Conservation (phyloP, 129 eudicot species). For the Chrysanthemum lavandulifolium region DNA sequence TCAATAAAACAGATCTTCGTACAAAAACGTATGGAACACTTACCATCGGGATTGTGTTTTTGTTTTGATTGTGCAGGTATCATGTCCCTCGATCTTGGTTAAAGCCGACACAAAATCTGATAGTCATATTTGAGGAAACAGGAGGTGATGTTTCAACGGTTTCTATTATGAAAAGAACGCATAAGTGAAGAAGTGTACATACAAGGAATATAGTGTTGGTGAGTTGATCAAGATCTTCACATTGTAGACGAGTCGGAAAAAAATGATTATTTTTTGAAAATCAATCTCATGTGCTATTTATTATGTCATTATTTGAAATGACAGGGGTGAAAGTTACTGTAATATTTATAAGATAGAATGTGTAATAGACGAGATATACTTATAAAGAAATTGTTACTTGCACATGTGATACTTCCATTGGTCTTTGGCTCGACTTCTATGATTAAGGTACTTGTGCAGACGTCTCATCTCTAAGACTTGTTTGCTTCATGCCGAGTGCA, state of each 20-base stretch:
- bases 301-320: constrained; percentile 11
- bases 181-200: constrained; percentile 28
- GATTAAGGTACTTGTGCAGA: not conserved
- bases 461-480: not conserved
- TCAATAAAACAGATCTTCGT: constrained; percentile 9
- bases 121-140: constrained; percentile 75
- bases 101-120: constrained; percentile 52
- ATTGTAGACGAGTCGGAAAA: not conserved
- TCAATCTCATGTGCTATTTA: constrained; percentile 1
- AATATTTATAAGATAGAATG: constrained; percentile 7
- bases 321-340: not conserved
- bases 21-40: not conserved
- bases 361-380: not conserved
- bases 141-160: constrained; percentile 73
- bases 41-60: not conserved
- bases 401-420: not conserved
- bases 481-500: not conserved
- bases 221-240: not conserved
- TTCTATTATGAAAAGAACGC: constrained; percentile 57
- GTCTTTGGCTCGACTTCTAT: not conserved
- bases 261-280: not conserved
- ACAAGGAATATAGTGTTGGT: constrained; percentile 1
- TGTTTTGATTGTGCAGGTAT: constrained; percentile 51
- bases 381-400: not conserved
- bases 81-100: constrained; percentile 92